phyloP scores from a whole-genome alignment of 2,329 filamentous ascomycete genomes.

The Septoria petroselini region DNA sequence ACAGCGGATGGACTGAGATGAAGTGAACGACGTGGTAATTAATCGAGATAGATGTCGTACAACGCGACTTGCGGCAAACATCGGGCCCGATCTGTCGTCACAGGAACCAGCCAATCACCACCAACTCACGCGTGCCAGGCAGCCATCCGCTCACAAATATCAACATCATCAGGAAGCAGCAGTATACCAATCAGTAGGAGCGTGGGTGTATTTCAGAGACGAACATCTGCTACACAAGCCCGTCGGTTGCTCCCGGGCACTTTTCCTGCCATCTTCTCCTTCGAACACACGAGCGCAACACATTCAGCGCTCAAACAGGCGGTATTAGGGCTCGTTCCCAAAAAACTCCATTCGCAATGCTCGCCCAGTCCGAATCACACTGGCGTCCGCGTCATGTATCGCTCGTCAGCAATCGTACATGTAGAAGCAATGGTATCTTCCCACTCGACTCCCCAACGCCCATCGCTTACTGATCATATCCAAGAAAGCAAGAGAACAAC shows the following conservation, averaged over 20 bases:
- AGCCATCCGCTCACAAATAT: too few species aligned
- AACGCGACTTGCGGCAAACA: conserved; percentile 14
- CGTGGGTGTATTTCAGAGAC: too few species aligned
- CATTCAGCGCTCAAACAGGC: too few species aligned
- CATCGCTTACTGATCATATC: conserved; percentile 7
- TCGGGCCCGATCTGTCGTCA: neutral
- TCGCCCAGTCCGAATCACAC: neutral
- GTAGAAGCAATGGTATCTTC: conserved; percentile 11
- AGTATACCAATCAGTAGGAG: too few species aligned
- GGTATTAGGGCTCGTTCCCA: neutral
- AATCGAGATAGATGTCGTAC: conserved; percentile 2
- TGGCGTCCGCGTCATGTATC: neutral
- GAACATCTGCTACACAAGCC: too few species aligned
- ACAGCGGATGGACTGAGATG: too few species aligned
- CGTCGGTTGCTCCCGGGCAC: too few species aligned
- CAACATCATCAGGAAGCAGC: too few species aligned
- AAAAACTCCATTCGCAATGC: conserved; percentile 12
- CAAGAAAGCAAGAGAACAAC: conserved; percentile 1
- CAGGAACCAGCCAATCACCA: conserved; percentile 6
- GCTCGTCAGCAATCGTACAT: neutral
- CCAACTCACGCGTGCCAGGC: neutral
- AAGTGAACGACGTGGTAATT: neutral
- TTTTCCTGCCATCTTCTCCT: too few species aligned
- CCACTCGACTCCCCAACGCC: conserved; percentile 7
- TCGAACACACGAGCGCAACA: too few species aligned